Evolutionary conservation across 1,284 basidiomycete genomes (phyloP).

Genomic region (Marasmius oreades): DNA sequence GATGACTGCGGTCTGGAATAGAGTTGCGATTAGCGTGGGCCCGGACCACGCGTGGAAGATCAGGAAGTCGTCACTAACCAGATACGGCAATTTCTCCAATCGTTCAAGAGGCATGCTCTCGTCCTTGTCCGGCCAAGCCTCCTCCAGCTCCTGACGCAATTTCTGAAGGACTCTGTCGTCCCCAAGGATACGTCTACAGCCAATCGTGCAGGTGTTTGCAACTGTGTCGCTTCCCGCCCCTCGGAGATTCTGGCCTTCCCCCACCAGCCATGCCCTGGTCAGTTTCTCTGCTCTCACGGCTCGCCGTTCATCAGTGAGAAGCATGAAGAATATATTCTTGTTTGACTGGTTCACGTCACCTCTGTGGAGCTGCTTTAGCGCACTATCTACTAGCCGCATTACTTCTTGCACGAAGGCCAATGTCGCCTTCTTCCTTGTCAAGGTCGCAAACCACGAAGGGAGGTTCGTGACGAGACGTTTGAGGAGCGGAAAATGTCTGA

Average conservation of each 20-base stretch:
- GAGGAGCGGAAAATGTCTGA: slow-evolving; percentile 27
- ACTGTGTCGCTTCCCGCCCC: slow-evolving; percentile 36
- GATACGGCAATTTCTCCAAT: slow-evolving; percentile 31
- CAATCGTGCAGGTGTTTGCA: slow-evolving; percentile 31
- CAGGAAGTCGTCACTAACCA: slow-evolving; percentile 16
- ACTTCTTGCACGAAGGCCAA: background rate
- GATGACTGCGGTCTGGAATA: slow-evolving; percentile 9
- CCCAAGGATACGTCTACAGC: slow-evolving; percentile 27
- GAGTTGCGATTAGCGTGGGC: background rate
- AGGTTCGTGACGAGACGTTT: slow-evolving; percentile 6
- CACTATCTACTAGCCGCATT: slow-evolving; percentile 8
- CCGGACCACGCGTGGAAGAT: background rate
- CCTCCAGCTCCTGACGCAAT: slow-evolving; percentile 21
- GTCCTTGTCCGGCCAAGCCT: slow-evolving; percentile 26
- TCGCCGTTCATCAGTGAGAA: background rate
- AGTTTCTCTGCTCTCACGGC: slow-evolving; percentile 23
- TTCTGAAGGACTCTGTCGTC: slow-evolving; percentile 17
- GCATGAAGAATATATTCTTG: background rate
- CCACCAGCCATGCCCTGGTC: slow-evolving; percentile 27
- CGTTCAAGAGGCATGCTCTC: slow-evolving; percentile 16
- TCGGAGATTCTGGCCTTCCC: slow-evolving; percentile 32
- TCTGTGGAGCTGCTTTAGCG: background rate
- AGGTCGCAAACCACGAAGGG: slow-evolving; percentile 12
- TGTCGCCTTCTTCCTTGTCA: slow-evolving; percentile 11
- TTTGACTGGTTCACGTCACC: background rate